Conservation (phyloP, 176 grass and related monocot genomes). For the Musa beccarii region DNA sequence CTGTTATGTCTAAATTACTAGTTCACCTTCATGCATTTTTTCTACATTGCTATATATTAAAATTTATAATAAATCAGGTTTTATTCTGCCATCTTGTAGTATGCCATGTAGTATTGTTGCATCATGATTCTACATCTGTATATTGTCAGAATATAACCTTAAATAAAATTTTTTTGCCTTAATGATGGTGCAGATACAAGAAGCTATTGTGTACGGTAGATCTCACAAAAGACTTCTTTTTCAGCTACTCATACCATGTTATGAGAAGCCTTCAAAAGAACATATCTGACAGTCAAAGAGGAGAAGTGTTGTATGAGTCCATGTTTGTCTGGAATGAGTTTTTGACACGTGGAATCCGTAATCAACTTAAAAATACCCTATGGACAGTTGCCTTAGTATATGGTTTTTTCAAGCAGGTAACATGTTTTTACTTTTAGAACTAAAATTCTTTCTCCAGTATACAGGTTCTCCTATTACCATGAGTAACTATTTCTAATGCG, state of each 20-base stretch:
- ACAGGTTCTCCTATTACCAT: neutral
- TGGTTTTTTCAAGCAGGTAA: conserved; percentile 94
- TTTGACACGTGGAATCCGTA: conserved; percentile 51
- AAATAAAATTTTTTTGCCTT: neutral
- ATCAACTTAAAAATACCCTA: conserved; percentile 41
- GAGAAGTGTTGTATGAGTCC: conserved; percentile 53
- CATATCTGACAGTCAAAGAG: conserved; percentile 40
- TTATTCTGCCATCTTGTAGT: neutral
- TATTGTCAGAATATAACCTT: neutral
- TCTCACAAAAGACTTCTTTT: conserved; percentile 94
- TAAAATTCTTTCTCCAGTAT: neutral
- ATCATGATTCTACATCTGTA: neutral
- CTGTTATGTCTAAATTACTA: neutral
- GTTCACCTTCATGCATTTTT: neutral
- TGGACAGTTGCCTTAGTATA: conserved; percentile 86
- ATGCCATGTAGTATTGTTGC: neutral
- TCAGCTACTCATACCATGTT: conserved; percentile 76
- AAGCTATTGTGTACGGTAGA: conserved; percentile 73
- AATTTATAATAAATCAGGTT: neutral
- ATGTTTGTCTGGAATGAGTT: conserved; percentile 95
- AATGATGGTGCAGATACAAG: conserved; percentile 58
- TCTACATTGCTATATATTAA: neutral
- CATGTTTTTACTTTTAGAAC: conserved; percentile 1
- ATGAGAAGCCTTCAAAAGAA: conserved; percentile 94
- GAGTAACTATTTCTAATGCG: neutral